A percentile compares a stretch with the other conserved stretches of the same genome.
These are phyloP conservation scores for Nakataea oryzae DNA, from an alignment of 2,329 filamentous ascomycete genomes.

Conservation along the genomic window DNA sequence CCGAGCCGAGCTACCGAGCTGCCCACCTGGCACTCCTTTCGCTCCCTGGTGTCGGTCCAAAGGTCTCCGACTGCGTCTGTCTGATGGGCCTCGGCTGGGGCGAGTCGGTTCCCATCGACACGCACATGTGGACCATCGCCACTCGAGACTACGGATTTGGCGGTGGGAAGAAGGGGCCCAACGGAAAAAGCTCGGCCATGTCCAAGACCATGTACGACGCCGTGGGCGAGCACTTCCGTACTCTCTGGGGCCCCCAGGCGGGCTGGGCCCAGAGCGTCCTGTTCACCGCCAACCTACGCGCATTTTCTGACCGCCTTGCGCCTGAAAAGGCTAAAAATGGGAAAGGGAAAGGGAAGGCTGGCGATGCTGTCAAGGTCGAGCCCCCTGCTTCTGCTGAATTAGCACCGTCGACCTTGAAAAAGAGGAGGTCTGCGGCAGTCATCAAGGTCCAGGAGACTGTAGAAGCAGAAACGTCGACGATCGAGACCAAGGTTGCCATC, in stretches of 20 bases:
- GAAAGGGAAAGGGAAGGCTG: slow-evolving; percentile 17
- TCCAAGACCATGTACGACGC: slow-evolving; percentile 85
- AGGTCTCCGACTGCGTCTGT: slow-evolving; percentile 94
- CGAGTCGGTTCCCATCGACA: slow-evolving; percentile 91
- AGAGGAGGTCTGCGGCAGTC: neutral
- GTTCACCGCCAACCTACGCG: slow-evolving; percentile 83
- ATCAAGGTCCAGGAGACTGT: no score
- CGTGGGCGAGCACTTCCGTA: slow-evolving; percentile 80
- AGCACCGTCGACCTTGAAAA: neutral
- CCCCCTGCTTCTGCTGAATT: neutral
- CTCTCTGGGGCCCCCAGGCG: slow-evolving; percentile 84
- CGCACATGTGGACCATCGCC: slow-evolving; percentile 97
- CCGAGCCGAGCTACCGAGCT: slow-evolving; percentile 52
- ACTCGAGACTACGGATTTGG: slow-evolving; percentile 92
- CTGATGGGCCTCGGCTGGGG: slow-evolving; percentile 95
- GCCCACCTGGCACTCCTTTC: slow-evolving; percentile 73
- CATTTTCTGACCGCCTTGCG: slow-evolving; percentile 61
- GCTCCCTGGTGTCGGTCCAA: slow-evolving; percentile 85
- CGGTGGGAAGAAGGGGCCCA: slow-evolving; percentile 18
- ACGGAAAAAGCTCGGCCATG: slow-evolving; percentile 67
- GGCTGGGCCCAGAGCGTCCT: slow-evolving; percentile 97
- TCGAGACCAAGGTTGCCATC: neutral
- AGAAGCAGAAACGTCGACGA: neutral
- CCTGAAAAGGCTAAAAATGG: slow-evolving; percentile 16
- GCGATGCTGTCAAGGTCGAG: slow-evolving; percentile 14